Evolutionary conservation across 352 stramenopile genomes (phyloP).

Genomic region (Globisporangium barbulae): DNA sequence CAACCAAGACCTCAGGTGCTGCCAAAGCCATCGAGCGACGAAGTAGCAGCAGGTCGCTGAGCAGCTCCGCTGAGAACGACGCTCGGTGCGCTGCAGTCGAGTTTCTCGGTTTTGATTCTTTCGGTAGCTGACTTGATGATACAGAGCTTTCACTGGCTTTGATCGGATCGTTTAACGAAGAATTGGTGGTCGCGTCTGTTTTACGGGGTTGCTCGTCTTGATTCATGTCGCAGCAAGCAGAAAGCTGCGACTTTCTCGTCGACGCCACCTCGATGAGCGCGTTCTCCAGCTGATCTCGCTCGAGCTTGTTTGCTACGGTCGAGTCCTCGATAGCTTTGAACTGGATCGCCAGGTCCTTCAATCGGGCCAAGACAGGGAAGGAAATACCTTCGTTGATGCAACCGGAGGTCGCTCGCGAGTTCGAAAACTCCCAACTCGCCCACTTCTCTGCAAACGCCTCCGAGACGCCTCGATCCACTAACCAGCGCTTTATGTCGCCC

Average conservation of each 20-base stretch:
- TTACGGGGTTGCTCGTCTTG: background rate
- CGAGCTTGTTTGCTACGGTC: background rate
- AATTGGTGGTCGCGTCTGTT: background rate
- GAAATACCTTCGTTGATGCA: background rate
- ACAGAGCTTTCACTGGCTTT: background rate
- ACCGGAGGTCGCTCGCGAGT: background rate
- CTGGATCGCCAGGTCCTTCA: conserved; percentile 4
- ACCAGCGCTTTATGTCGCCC: background rate
- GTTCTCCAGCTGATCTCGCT: conserved; percentile 12
- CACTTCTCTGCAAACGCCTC: conserved; percentile 17
- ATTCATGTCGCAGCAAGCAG: background rate
- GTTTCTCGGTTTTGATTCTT: background rate
- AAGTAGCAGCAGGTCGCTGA: conserved; percentile 28
- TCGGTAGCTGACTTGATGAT: background rate
- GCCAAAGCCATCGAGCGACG: conserved; percentile 11
- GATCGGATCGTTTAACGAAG: too few relatives aligned
- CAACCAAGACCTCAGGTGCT: conserved; percentile 11
- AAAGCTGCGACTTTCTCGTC: background rate
- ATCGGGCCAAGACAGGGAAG: background rate
- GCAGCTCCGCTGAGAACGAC: conserved; percentile 22
- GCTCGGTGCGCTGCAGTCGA: background rate
- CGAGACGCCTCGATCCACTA: conserved; percentile 20
- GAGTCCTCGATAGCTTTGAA: background rate
- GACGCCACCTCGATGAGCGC: conserved; percentile 13
- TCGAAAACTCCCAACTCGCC: conserved; percentile 10